Evolutionary conservation across 192 early-diverging fungal genomes (phyloP), one percentile per base, ranked within the genome.

Genomic region (Rhizoclosmatium globosum): DNA sequence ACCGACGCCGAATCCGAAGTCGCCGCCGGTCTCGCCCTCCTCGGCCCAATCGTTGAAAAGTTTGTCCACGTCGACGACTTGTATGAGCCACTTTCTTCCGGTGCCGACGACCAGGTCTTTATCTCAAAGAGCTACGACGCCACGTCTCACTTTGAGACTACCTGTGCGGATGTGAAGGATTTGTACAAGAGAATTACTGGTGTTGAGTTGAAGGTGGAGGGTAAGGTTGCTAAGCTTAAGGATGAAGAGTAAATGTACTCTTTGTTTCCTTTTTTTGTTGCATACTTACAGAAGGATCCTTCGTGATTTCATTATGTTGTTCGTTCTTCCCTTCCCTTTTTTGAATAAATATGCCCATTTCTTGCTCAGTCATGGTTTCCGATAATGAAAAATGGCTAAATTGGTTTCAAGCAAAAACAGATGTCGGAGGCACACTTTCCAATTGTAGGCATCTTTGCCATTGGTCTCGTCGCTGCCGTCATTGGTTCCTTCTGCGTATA

Each of bases 61-160:
- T 98, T 98, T 85, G 91, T 97, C 13, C 87, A 89, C 39, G 91
- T 97, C 38, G 91, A 91, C 47, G 92, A 96, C 71, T 74, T 99
- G 50, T 94, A 92, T 64, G 97, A 94, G 85, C 97, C 98, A 38
- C 66, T 89, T 21, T 84, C 87, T 1, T 93, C 96, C 77, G 97
- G 97, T 62, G 92, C 82, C 31, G 73, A 77, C 4, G 95, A 97
- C 74, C 87, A 94, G 71, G 92, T 96, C 50, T 99, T 92, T 85
- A 87, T 99, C 68, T 94, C 95, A 76, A 92, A 92, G 76, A 96
- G 95, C 19, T 99, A 98, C 84, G 98, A 99, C 86, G 96, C 98
- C 47, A 97, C 97, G 23, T 96, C 94, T 53, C 97, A 99, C 90
- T 99, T 99, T 91, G 98, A 96, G 86, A 95, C 97, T 58, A 93